Percentiles rank a stretch among this genome's conserved stretches.
Conservation (phyloP, 164 flowering plant species). For the Vitis riparia region DNA sequence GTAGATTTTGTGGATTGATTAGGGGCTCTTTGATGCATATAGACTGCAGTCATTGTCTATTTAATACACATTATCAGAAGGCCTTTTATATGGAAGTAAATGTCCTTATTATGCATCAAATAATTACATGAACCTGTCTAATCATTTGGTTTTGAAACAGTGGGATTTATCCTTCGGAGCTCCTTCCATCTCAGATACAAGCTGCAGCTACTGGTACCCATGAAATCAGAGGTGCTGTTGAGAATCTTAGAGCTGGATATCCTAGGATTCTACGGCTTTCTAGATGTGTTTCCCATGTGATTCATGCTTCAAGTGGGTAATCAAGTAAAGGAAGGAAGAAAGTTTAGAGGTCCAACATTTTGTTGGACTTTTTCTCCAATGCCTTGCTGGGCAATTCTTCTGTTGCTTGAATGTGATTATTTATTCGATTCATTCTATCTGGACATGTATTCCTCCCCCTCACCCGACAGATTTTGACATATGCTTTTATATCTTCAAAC, state of each 20-base stretch:
- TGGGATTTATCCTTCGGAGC: slow-evolving; percentile 56
- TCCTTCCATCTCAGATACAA: slow-evolving; percentile 33
- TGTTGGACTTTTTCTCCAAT: no score
- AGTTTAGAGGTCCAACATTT: no score
- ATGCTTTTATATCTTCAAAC: no score
- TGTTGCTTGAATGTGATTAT: no score
- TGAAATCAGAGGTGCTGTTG: slow-evolving; percentile 31
- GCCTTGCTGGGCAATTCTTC: no score
- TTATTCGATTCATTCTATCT: no score
- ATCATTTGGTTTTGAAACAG: slow-evolving; percentile 31
- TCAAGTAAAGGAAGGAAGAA: no score
- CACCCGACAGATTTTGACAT: no score
- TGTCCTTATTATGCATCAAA: background rate
- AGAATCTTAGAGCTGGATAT: slow-evolving; percentile 34
- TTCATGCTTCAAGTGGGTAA: slow-evolving; percentile 27
- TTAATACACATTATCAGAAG: no score
- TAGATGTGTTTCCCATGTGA: slow-evolving; percentile 36
- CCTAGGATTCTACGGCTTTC: slow-evolving; percentile 50
- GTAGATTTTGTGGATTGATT: no score
- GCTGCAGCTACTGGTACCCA: background rate
- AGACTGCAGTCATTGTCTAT: background rate
- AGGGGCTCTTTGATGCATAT: background rate
- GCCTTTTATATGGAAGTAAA: no score
- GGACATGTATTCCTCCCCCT: no score
- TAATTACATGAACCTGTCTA: slow-evolving; percentile 5